Conservation (phyloP, 2,329 filamentous ascomycete species). For the Parafenestella ontariensis region DNA sequence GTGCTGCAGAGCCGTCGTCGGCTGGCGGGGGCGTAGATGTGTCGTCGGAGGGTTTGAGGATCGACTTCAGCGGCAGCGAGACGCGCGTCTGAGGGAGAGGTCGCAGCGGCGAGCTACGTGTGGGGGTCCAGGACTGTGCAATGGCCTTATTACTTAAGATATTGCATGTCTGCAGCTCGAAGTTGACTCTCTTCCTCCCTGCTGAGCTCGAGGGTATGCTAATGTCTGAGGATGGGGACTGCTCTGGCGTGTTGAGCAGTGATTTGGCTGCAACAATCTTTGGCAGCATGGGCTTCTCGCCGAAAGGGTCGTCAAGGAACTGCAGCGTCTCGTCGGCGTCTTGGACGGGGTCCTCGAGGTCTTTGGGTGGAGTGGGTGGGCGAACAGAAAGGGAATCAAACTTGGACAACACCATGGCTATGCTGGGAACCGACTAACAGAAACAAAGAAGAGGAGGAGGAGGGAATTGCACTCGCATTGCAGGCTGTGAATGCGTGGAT, state of each 20-base stretch:
- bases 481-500: slow-evolving; percentile 16
- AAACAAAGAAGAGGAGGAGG: slow-evolving; percentile 28
- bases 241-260: slow-evolving; percentile 48
- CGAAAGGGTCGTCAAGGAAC: slow-evolving; percentile 53
- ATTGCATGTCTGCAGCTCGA: slow-evolving; percentile 67
- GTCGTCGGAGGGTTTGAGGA: slow-evolving; percentile 74
- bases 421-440: slow-evolving; percentile 35
- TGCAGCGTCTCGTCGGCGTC: slow-evolving; percentile 49
- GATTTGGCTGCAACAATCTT: slow-evolving; percentile 30
- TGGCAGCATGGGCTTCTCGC: slow-evolving; percentile 37
- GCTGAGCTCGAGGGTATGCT: slow-evolving; percentile 39
- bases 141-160: slow-evolving; percentile 57
- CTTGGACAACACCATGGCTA: slow-evolving; percentile 51
- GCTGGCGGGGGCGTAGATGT: slow-evolving; percentile 44
- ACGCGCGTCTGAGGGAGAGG: slow-evolving; percentile 59
- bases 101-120: slow-evolving; percentile 53
- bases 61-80: slow-evolving; percentile 70
- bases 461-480: slow-evolving; percentile 33
- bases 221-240: slow-evolving; percentile 54
- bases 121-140: slow-evolving; percentile 38
- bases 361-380: slow-evolving; percentile 64
- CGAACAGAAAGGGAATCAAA: slow-evolving; percentile 59
- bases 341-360: slow-evolving; percentile 46
- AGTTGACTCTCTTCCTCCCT: slow-evolving; percentile 60
- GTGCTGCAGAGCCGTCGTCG: slow-evolving; percentile 51